Conservation (phyloP, 31 red algal genomes). For the Bonnemaisonia californica region DNA sequence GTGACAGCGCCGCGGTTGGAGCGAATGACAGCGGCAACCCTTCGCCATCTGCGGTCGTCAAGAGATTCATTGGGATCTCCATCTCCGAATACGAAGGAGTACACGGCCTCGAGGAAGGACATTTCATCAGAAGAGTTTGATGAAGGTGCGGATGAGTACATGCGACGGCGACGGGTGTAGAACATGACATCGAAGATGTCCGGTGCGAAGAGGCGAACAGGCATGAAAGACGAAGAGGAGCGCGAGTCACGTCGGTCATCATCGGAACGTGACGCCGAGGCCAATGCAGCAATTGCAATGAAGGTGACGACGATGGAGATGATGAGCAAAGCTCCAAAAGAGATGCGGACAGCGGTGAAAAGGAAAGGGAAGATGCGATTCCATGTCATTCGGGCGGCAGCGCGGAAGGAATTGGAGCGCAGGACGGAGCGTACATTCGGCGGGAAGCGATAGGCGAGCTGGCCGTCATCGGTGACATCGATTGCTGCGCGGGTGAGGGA, state of each 20-base stretch:
- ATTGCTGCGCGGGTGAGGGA: slow-evolving; percentile 47
- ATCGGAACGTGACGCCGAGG: slow-evolving; percentile 49
- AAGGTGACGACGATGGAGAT: slow-evolving; percentile 85
- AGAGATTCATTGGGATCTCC: slow-evolving; percentile 90
- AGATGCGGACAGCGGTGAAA: slow-evolving; percentile 60
- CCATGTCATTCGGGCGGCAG: slow-evolving; percentile 29
- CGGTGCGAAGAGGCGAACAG: slow-evolving; percentile 67
- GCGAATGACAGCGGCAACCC: slow-evolving; percentile 80
- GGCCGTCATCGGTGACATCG: slow-evolving; percentile 77
- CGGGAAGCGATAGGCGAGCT: slow-evolving; percentile 67
- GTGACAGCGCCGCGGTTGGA: slow-evolving; percentile 85
- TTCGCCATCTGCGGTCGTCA: slow-evolving; percentile 71
- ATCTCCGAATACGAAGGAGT: slow-evolving; percentile 98
- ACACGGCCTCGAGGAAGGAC: slow-evolving; percentile 93
- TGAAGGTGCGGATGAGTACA: not conserved
- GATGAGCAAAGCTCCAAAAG: slow-evolving; percentile 83
- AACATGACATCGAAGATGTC: slow-evolving; percentile 89
- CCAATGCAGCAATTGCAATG: slow-evolving; percentile 63
- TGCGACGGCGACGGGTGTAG: slow-evolving; percentile 45
- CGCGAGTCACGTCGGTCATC: slow-evolving; percentile 62
- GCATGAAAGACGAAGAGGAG: slow-evolving; percentile 19
- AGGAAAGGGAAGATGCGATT: slow-evolving; percentile 49
- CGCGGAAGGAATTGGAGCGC: slow-evolving; percentile 24
- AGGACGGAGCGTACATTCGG: slow-evolving; percentile 37
- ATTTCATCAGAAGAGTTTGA: slow-evolving; percentile 30